phyloP scores from a whole-genome alignment of 257 asterid genomes.

The Plantago ovata region DNA sequence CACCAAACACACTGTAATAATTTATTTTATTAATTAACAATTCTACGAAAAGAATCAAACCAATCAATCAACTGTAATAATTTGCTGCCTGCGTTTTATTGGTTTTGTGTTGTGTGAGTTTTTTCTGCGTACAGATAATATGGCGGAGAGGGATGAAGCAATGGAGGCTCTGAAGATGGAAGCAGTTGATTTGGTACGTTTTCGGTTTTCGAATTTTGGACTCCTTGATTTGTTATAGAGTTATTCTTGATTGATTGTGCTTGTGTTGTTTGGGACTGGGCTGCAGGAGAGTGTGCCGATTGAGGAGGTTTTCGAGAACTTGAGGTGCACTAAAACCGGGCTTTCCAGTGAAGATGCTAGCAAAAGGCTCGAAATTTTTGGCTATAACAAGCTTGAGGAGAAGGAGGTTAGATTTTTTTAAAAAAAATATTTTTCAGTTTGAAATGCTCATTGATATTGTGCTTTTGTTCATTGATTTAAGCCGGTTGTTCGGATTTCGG shows the following conservation, averaged over 20 bases:
- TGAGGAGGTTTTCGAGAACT: conserved; percentile 57
- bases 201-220: background rate
- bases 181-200: conserved; percentile 60
- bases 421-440: too few species aligned
- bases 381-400: conserved; percentile 74
- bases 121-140: conserved; percentile 16
- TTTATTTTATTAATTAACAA: too few species aligned
- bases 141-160: conserved; percentile 56
- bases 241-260: background rate
- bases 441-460: too few species aligned
- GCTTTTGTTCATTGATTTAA: too few species aligned
- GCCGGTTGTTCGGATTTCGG: too few species aligned
- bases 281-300: conserved; percentile 60
- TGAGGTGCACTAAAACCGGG: conserved; percentile 60
- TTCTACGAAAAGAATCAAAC: too few species aligned
- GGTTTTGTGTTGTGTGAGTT: too few species aligned
- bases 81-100: too few species aligned
- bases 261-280: background rate
- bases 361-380: conserved; percentile 54
- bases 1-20: too few species aligned
- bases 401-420: conserved; percentile 37
- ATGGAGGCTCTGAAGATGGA: conserved; percentile 65
- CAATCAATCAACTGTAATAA: too few species aligned
- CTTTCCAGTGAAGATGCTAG: conserved; percentile 45
- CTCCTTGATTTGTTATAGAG: background rate